Conservation (phyloP, 1,139 yeast species). For the Groenewaldozyma sp. region DNA sequence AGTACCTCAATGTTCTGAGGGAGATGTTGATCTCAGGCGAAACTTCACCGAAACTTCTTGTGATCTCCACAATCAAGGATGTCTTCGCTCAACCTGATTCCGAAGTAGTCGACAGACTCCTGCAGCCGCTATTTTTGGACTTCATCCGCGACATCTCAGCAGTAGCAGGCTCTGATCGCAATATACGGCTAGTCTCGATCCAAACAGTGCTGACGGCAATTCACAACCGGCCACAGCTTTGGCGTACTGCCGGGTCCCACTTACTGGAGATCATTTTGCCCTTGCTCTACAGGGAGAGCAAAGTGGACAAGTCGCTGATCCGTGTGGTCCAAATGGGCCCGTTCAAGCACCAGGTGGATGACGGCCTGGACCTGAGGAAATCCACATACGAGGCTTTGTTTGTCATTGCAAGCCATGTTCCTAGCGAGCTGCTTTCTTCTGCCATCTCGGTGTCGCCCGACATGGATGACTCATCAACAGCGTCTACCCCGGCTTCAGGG, state of each 20-base stretch:
- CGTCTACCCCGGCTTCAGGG: slow-evolving; percentile 23
- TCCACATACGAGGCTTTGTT: slow-evolving; percentile 64
- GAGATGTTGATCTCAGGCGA: slow-evolving; percentile 17
- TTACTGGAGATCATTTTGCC: slow-evolving; percentile 39
- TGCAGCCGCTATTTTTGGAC: slow-evolving; percentile 29
- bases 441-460: slow-evolving; percentile 20
- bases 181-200: slow-evolving; percentile 44
- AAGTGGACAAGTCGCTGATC: slow-evolving; percentile 47
- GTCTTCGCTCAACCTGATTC: not conserved
- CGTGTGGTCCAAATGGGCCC: slow-evolving; percentile 79
- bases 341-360: slow-evolving; percentile 72
- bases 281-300: slow-evolving; percentile 45
- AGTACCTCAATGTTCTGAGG: slow-evolving; percentile 24
- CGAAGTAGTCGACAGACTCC: slow-evolving; percentile 16
- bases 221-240: slow-evolving; percentile 49
- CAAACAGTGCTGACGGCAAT: slow-evolving; percentile 53
- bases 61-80: slow-evolving; percentile 26
- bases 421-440: not conserved
- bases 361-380: slow-evolving; percentile 67
- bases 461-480: slow-evolving; percentile 22
- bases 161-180: slow-evolving; percentile 19
- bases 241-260: slow-evolving; percentile 39
- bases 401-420: slow-evolving; percentile 30
- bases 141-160: slow-evolving; percentile 30
- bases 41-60: slow-evolving; percentile 22